These are phyloP conservation scores for Brassica rapa DNA, from an alignment of 345 rosid species.

Conservation along the genomic window DNA sequence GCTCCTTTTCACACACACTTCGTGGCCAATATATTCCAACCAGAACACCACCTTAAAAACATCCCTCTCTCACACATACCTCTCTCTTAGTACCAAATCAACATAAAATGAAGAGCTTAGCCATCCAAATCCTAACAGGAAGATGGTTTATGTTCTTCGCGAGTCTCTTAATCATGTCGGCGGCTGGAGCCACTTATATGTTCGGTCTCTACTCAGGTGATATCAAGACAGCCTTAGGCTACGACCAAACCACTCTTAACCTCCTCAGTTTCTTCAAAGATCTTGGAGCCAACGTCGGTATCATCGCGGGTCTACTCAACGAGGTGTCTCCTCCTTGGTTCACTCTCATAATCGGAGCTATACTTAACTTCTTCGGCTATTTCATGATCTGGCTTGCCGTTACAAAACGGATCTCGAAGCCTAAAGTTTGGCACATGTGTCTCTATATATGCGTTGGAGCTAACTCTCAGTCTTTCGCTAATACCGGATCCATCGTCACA, in stretches of 20 bases:
- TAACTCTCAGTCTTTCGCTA: conserved; percentile 59
- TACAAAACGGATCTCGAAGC: conserved; percentile 44
- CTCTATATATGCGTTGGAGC: conserved; percentile 54
- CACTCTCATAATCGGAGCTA: conserved; percentile 44
- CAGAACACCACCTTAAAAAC: conserved; percentile 6
- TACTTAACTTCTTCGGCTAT: conserved; percentile 55
- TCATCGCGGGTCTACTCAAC: conserved; percentile 50
- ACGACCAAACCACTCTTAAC: conserved; percentile 57
- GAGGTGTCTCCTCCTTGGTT: conserved; percentile 59
- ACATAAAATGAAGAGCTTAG: conserved; percentile 40
- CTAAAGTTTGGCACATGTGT: conserved; percentile 60
- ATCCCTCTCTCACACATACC: conserved; percentile 28
- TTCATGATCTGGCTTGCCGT: conserved; percentile 57
- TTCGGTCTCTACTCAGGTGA: conserved; percentile 53
- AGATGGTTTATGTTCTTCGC: conserved; percentile 61
- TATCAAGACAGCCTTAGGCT: conserved; percentile 46
- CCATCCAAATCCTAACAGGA: conserved; percentile 42
- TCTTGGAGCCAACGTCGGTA: conserved; percentile 56
- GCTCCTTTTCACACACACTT: conserved; percentile 26
- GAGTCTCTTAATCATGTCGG: conserved; percentile 48
- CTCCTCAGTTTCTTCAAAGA: conserved; percentile 56
- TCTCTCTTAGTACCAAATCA: conserved; percentile 17
- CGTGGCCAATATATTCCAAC: conserved; percentile 39
- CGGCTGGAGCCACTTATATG: conserved; percentile 58
- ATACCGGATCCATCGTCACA: conserved; percentile 55